phyloP scores from a whole-genome alignment of 371 early-diverging fungal genomes.

The Mucor racemosus region DNA sequence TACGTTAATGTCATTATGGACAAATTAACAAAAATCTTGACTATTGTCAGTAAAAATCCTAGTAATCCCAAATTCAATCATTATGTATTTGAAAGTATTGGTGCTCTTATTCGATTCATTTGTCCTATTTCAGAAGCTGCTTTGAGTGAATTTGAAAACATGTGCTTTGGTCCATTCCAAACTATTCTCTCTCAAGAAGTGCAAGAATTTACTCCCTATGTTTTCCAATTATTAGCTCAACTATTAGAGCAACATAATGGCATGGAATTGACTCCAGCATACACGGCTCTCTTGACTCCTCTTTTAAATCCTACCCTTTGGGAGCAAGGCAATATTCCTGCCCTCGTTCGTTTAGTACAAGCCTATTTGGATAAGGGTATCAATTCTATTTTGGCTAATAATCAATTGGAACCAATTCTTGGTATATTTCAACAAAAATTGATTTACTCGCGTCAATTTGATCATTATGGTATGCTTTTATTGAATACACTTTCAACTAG shows the following conservation, averaged over 20 bases:
- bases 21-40: constrained; percentile 76
- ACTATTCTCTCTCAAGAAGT: constrained; percentile 91
- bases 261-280: constrained; percentile 70
- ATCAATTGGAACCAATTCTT: constrained; percentile 81
- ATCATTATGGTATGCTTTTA: constrained; percentile 86
- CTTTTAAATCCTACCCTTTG: constrained; percentile 87
- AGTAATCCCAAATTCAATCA: constrained; percentile 98
- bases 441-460: constrained; percentile 82
- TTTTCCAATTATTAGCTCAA: constrained; percentile 93
- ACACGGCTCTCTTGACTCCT: constrained; percentile 73
- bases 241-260: constrained; percentile 79
- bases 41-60: constrained; percentile 91
- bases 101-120: constrained; percentile 80
- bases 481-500: constrained; percentile 71
- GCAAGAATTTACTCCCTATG: constrained; percentile 93
- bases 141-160: constrained; percentile 80
- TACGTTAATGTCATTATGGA: constrained; percentile 73
- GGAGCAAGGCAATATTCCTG: constrained; percentile 95
- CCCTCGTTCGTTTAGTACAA: constrained; percentile 85
- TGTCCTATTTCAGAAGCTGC: constrained; percentile 66
- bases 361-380: constrained; percentile 82
- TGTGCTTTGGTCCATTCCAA: constrained; percentile 81
- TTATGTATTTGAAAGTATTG: constrained; percentile 93
- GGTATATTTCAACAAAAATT: constrained; percentile 94
- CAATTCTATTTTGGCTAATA: constrained; percentile 61